Evolutionary conservation across 2,329 filamentous ascomycete species (phyloP).

Genomic region (Zopfia rhizophila): DNA sequence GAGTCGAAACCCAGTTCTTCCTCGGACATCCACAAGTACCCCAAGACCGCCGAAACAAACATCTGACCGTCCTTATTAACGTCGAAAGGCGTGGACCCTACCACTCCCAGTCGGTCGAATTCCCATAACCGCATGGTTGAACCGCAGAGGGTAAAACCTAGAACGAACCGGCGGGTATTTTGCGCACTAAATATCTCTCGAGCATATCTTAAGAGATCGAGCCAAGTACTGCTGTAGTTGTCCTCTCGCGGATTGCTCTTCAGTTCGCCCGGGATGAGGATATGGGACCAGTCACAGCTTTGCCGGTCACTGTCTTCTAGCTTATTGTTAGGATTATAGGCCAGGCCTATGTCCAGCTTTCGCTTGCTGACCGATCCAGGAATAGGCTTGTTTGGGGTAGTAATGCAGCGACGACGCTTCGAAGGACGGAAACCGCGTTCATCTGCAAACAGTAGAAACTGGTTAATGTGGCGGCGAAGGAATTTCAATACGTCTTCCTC

Average conservation of each 20-base stretch:
- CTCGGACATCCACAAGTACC: conserved; percentile 54
- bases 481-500: conserved; percentile 35
- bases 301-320: conserved; percentile 12
- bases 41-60: conserved; percentile 53
- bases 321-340: conserved; percentile 2
- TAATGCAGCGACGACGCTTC: conserved; percentile 15
- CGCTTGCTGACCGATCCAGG: conserved; percentile 19
- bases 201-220: conserved; percentile 55
- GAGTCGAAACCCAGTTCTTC: conserved; percentile 56
- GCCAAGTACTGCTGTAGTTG: conserved; percentile 35
- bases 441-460: conserved; percentile 17
- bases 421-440: conserved; percentile 15
- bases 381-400: conserved; percentile 19
- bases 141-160: conserved; percentile 60
- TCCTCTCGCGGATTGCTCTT: conserved; percentile 56
- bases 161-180: conserved; percentile 45
- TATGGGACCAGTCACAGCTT: conserved; percentile 15
- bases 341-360: conserved; percentile 17
- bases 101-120: conserved; percentile 58
- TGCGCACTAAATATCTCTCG: conserved; percentile 53
- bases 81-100: conserved; percentile 58
- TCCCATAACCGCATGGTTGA: conserved; percentile 57
- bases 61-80: conserved; percentile 55
- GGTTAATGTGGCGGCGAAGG: conserved; percentile 15
- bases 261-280: conserved; percentile 48